Evolutionary conservation across 164 flowering plant species (phyloP).

Genomic region (Dillenia turbinata): DNA sequence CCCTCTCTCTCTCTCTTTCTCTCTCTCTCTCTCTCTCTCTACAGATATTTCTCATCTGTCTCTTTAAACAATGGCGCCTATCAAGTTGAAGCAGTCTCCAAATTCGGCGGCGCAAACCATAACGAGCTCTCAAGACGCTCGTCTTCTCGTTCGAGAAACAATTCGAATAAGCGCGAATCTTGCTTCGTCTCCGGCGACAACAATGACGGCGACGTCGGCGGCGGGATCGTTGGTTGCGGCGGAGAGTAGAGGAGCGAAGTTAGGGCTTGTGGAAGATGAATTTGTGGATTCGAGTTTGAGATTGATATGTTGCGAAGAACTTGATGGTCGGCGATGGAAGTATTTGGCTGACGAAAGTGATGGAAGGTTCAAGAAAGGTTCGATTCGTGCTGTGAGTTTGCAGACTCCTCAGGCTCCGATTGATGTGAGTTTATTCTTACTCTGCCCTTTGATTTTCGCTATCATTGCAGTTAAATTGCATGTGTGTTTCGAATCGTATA

Average conservation of each 20-base stretch:
- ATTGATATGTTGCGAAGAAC: conserved; percentile 76
- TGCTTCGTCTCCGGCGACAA: conserved; percentile 44
- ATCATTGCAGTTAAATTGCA: background rate
- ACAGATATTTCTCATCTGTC: too few species aligned
- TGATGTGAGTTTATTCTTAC: conserved; percentile 39
- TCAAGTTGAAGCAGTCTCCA: conserved; percentile 35
- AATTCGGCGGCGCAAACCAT: conserved; percentile 23
- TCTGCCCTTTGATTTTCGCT: background rate
- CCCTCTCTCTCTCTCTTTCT: too few species aligned
- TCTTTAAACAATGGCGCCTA: conserved; percentile 30
- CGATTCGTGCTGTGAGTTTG: conserved; percentile 66
- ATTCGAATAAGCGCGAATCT: conserved; percentile 78
- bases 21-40: background rate
- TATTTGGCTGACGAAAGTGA: conserved; percentile 51
- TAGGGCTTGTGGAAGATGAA: conserved; percentile 39
- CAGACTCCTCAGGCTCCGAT: conserved; percentile 64
- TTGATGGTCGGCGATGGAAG: conserved; percentile 78
- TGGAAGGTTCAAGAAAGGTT: conserved; percentile 35
- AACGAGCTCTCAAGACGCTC: conserved; percentile 43
- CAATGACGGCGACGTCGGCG: too few species aligned
- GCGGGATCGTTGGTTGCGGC: background rate
- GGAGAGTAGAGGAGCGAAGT: conserved; percentile 13
- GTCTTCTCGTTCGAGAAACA: conserved; percentile 80
- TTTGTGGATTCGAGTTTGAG: conserved; percentile 59
- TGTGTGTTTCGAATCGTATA: background rate